Conservation (phyloP, 2,329 filamentous ascomycete species). For the Penicillium janthinellum region DNA sequence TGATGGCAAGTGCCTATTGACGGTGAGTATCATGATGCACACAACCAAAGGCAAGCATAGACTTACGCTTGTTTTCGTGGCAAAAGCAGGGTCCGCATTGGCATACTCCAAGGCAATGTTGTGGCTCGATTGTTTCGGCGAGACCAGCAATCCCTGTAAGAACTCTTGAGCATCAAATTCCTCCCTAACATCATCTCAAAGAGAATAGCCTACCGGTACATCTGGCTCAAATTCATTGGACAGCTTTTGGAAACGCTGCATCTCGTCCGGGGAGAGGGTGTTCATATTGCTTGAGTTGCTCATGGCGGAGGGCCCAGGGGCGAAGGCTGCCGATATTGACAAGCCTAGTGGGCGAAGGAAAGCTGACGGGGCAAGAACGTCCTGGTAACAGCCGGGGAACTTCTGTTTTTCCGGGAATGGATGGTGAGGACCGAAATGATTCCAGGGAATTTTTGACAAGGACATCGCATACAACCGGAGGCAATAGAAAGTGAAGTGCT, state of each 20-base stretch:
- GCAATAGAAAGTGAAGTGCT: not conserved
- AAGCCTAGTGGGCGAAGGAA: slow-evolving; percentile 26
- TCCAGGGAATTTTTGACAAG: slow-evolving; percentile 38
- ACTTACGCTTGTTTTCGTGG: slow-evolving; percentile 79
- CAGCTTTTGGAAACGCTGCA: slow-evolving; percentile 63
- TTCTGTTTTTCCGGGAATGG: slow-evolving; percentile 35
- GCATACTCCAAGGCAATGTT: slow-evolving; percentile 84
- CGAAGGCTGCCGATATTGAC: slow-evolving; percentile 25
- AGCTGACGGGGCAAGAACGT: slow-evolving; percentile 24
- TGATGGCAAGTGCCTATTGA: slow-evolving; percentile 73
- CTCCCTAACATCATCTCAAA: not conserved
- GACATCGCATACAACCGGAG: slow-evolving; percentile 37
- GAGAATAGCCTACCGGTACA: slow-evolving; percentile 50
- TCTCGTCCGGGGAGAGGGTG: slow-evolving; percentile 52
- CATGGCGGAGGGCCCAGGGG: slow-evolving; percentile 14
- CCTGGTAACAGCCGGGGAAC: slow-evolving; percentile 27
- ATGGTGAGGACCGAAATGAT: slow-evolving; percentile 35
- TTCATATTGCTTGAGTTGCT: slow-evolving; percentile 37
- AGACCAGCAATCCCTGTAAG: slow-evolving; percentile 76
- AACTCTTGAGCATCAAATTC: not conserved
- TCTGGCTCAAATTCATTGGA: slow-evolving; percentile 63
- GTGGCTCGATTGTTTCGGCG: slow-evolving; percentile 73
- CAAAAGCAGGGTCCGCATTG: slow-evolving; percentile 80
- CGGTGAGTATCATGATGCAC: not conserved
- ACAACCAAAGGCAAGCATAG: not conserved